Evolutionary conservation across 2,329 filamentous ascomycete genomes (phyloP).

Genomic region (Anisogramma anomala): DNA sequence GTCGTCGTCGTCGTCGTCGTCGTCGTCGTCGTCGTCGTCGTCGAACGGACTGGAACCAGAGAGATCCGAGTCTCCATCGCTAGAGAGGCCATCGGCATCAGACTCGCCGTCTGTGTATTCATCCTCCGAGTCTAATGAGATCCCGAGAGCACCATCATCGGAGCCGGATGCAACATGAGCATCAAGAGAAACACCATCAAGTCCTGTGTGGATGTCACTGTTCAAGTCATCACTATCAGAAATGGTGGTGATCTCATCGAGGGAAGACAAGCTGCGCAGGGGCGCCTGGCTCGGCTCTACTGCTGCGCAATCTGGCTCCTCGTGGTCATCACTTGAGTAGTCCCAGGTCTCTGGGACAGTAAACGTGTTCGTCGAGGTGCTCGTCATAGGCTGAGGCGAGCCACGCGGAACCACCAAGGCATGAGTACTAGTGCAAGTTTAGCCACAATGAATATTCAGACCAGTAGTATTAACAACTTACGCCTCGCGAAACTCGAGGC

Average conservation of each 20-base stretch:
- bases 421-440: neutral
- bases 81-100: constrained; percentile 2
- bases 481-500: constrained; percentile 15
- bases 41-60: neutral
- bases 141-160: neutral
- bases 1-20: neutral
- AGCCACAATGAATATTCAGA: no score
- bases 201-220: no score
- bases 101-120: constrained; percentile 4
- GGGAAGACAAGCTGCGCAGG: neutral
- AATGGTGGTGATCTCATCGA: neutral
- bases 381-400: neutral
- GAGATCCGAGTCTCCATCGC: constrained; percentile 2
- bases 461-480: no score
- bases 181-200: neutral
- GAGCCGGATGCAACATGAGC: neutral
- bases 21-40: neutral
- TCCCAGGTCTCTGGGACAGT: constrained; percentile 13
- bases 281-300: neutral
- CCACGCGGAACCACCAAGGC: neutral
- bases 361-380: constrained; percentile 10
- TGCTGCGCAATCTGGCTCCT: no score
- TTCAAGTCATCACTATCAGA: neutral
- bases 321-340: constrained; percentile 13
- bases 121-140: constrained; percentile 2